These are phyloP conservation scores for Penicillium sclerotigenum DNA, from an alignment of 2,329 filamentous ascomycete species.

Conservation along the genomic window DNA sequence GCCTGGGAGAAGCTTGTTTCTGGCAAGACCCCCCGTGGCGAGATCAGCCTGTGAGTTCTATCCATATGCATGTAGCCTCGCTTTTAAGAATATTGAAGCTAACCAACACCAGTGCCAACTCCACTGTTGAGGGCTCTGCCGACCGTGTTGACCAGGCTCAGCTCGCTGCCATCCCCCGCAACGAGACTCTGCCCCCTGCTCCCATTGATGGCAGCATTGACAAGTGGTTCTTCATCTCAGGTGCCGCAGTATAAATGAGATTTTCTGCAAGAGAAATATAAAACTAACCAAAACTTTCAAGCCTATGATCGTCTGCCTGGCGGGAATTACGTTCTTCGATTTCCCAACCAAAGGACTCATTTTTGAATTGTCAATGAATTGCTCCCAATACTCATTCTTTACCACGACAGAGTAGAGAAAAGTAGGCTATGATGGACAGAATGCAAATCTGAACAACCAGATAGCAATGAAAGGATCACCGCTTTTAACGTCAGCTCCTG, in stretches of 20 bases:
- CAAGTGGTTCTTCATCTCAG: conserved; percentile 99
- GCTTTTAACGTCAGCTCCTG: neutral
- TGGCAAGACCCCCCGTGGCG: conserved; percentile 76
- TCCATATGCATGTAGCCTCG: neutral
- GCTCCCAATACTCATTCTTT: neutral
- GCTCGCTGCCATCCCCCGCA: conserved; percentile 71
- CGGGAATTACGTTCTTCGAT: neutral
- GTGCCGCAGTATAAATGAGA: conserved; percentile 70
- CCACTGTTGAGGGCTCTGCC: conserved; percentile 68
- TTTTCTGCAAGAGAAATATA: conserved; percentile 19
- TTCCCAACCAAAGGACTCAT: neutral
- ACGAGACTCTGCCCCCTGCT: conserved; percentile 77
- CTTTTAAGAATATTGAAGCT: neutral
- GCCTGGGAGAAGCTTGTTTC: conserved; percentile 96
- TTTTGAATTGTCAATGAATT: conserved; percentile 1
- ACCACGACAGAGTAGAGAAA: neutral
- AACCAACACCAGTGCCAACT: conserved; percentile 64
- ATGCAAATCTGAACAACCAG: neutral
- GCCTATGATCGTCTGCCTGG: conserved; percentile 2
- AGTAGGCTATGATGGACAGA: neutral
- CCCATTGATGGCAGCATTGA: conserved; percentile 96
- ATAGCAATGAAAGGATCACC: neutral
- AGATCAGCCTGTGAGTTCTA: conserved; percentile 73
- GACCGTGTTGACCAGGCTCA: conserved; percentile 67
- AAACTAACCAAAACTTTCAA: conserved; percentile 21